Conservation (phyloP, 257 asterid species). For the Perilla frutescens region DNA sequence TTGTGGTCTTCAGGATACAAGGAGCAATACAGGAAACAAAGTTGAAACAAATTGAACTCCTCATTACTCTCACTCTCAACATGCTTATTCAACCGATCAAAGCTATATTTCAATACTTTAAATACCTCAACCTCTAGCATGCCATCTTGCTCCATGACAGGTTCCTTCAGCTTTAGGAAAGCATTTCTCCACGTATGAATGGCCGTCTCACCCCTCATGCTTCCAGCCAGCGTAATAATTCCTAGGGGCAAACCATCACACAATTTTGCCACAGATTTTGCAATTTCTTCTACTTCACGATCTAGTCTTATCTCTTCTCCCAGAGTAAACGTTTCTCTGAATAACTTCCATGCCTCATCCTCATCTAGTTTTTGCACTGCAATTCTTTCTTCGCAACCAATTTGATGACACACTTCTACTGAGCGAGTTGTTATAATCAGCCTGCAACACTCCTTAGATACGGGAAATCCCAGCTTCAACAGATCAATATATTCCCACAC, state of each 20-base stretch:
- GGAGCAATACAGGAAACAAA: conserved; percentile 29
- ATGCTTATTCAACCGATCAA: conserved; percentile 3
- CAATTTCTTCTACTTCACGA: background rate
- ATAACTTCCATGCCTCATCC: conserved; percentile 1
- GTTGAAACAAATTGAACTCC: conserved; percentile 2
- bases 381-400: conserved; percentile 4
- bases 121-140: no score
- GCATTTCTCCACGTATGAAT: no score
- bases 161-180: background rate
- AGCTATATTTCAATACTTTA: conserved; percentile 19
- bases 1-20: conserved; percentile 25
- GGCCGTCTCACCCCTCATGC: conserved; percentile 23
- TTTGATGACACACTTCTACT: conserved; percentile 4
- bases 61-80: no score
- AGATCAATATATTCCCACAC: conserved; percentile 17
- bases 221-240: conserved; percentile 11
- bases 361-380: background rate
- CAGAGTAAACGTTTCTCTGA: background rate
- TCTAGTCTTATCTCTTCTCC: background rate
- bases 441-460: background rate
- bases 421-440: conserved; percentile 22
- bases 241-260: conserved; percentile 26
- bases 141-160: background rate
- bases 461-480: conserved; percentile 8
- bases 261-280: background rate